Base-by-base conservation (phyloP, 495 filamentous ascomycete genomes). In the Annulohypoxylon bovei region DNA sequence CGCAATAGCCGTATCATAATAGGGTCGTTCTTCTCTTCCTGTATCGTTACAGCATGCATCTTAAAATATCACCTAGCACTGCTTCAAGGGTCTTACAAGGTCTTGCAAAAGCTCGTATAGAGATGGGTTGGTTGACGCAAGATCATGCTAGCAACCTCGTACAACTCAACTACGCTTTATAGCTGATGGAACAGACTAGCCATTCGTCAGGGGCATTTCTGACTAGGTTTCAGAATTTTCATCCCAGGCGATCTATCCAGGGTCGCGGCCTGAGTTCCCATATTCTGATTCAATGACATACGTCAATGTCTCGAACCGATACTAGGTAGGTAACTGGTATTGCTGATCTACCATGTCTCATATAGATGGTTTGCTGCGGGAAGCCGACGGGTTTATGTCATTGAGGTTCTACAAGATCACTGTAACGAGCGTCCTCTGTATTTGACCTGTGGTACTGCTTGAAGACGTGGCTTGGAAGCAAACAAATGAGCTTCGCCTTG, bases 111-210 rank as follows among this genome's bases (percentile, higher is more conserved):
- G 20, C 30, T 25, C 14, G 28, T 18, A 30, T 25, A 14, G 12
- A 22, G 28, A 18, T 20, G 18, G 49, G 62, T 14, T 39, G n/a
- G 18, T 30, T 20, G 20, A 59, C 4, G 32, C 32, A 35, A 53
- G 63, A 66, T 61, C 37, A 60, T 28, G 56, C 64, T 16, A 60
- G 35, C 39, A 52, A 30, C 64, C 55, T 54, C 9, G 23, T 25
- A 55, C 64, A 35, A 28, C 20, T 6, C 20, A 7, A 9, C 20
- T 28, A 16, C 11, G 12, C 49, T n/a, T 28, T 30, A 33, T n/a
- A 4, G n/a, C 14, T 3, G 4, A 30, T 20, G 28, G 49, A 28
- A 33, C n/a, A 53, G n/a, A 33, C n/a, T 22, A 33, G 4, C 2
- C 6, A 18, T 28, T 33, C 28, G 4, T 20, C n/a, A n/a, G n/a